Conservation (phyloP, 2,329 filamentous ascomycete genomes). For the Fusarium subtropicale region DNA sequence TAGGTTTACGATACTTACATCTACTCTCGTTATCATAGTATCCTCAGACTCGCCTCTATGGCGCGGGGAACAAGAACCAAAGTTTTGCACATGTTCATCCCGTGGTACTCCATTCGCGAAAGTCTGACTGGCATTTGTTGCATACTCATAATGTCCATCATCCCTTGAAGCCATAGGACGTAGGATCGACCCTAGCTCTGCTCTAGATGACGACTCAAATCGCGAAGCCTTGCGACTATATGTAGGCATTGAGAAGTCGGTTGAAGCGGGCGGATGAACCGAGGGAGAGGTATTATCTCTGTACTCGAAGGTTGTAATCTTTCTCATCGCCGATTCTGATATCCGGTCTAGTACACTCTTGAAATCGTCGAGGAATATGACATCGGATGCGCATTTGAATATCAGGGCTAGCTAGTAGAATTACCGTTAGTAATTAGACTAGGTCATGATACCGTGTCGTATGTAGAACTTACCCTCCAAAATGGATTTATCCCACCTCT, state of each 20-base stretch:
- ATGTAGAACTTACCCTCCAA: constrained; percentile 11
- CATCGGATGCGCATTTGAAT: constrained; percentile 35
- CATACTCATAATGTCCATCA: constrained; percentile 11
- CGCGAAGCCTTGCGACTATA: background rate
- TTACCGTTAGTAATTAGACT: background rate
- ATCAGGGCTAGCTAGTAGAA: constrained; percentile 23
- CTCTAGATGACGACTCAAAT: background rate
- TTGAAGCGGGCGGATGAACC: background rate
- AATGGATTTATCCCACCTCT: constrained; percentile 30
- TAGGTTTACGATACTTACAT: rapidly evolving
- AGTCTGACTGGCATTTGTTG: background rate
- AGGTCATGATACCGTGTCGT: background rate
- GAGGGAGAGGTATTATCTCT: background rate
- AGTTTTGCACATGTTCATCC: background rate
- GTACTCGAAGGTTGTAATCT: constrained; percentile 25
- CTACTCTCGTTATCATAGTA: background rate
- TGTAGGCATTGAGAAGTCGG: background rate
- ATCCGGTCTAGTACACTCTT: constrained; percentile 29
- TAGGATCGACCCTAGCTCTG: background rate
- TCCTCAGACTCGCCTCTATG: background rate
- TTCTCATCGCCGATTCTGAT: constrained; percentile 31
- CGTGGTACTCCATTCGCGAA: background rate
- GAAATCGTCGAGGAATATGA: constrained; percentile 31
- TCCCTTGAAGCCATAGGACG: background rate
- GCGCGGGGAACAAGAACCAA: background rate